These are phyloP conservation scores for Eutrema japonicum DNA, from an alignment of 345 rosid genomes.

Conservation along the genomic window DNA sequence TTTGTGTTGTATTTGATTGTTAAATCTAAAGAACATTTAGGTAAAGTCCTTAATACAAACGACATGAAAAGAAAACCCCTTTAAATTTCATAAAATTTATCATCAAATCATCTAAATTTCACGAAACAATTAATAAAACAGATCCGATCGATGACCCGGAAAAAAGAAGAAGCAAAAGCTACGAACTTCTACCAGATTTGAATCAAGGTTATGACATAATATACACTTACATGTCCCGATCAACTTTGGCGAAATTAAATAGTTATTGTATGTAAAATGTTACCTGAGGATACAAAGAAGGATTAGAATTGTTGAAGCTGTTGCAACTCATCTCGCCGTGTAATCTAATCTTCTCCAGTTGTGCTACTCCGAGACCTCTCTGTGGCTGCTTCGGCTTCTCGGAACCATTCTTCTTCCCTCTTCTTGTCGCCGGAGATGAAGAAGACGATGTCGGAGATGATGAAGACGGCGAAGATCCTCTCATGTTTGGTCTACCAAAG, in stretches of 20 bases:
- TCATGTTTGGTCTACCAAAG: conserved; percentile 70
- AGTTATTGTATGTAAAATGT: conserved; percentile 1
- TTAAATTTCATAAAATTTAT: background rate
- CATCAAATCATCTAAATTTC: background rate
- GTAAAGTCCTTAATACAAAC: conserved; percentile 9
- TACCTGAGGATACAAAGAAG: conserved; percentile 68
- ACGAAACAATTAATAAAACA: conserved; percentile 1
- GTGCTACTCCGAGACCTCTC: conserved; percentile 98
- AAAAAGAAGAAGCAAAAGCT: background rate
- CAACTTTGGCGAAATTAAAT: background rate
- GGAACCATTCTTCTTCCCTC: conserved; percentile 71
- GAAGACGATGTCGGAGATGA: conserved; percentile 43
- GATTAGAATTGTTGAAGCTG: conserved; percentile 41
- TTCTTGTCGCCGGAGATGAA: conserved; percentile 64
- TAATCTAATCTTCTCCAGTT: conserved; percentile 87
- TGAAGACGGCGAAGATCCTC: conserved; percentile 37
- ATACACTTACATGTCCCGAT: background rate
- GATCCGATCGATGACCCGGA: background rate
- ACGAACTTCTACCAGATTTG: conserved; percentile 2
- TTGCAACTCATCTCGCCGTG: conserved; percentile 60
- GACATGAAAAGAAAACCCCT: conserved; percentile 4
- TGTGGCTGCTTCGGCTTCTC: conserved; percentile 94
- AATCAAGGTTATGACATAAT: background rate
- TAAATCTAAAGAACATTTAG: background rate
- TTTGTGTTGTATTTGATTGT: background rate